Evolutionary conservation across 176 grass and related monocot genomes (phyloP).

Genomic region (Guadua angustifolia): DNA sequence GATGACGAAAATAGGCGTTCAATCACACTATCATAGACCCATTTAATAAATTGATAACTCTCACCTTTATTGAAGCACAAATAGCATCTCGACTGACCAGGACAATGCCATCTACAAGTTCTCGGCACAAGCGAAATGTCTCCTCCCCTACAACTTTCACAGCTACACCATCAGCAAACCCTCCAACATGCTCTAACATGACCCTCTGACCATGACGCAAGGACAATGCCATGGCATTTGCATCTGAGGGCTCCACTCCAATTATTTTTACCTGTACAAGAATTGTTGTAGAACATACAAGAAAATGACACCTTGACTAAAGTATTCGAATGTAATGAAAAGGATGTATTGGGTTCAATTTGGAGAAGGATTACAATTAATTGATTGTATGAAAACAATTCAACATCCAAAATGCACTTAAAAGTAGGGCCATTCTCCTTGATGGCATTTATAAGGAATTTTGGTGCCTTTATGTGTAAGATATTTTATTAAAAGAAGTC

Average conservation of each 20-base stretch:
- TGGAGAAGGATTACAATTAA: background rate
- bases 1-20: background rate
- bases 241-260: constrained; percentile 95
- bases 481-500: constrained; percentile 21
- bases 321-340: constrained; percentile 2
- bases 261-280: constrained; percentile 89
- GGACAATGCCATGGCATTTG: constrained; percentile 99
- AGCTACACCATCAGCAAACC: constrained; percentile 98
- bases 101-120: constrained; percentile 95
- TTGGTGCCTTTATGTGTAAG: background rate
- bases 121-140: constrained; percentile 82
- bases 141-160: constrained; percentile 96
- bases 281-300: constrained; percentile 23
- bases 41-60: constrained; percentile 21
- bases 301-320: constrained; percentile 4
- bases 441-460: background rate
- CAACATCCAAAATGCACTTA: background rate
- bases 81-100: constrained; percentile 94
- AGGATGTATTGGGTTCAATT: background rate
- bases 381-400: background rate
- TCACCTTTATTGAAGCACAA: constrained; percentile 99
- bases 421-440: constrained; percentile 22
- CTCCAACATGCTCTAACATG: constrained; percentile 91
- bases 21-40: background rate
- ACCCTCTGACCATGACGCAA: constrained; percentile 81